Conservation (phyloP, 176 grass and related monocot genomes). For the Urochloa ruziziensis region DNA sequence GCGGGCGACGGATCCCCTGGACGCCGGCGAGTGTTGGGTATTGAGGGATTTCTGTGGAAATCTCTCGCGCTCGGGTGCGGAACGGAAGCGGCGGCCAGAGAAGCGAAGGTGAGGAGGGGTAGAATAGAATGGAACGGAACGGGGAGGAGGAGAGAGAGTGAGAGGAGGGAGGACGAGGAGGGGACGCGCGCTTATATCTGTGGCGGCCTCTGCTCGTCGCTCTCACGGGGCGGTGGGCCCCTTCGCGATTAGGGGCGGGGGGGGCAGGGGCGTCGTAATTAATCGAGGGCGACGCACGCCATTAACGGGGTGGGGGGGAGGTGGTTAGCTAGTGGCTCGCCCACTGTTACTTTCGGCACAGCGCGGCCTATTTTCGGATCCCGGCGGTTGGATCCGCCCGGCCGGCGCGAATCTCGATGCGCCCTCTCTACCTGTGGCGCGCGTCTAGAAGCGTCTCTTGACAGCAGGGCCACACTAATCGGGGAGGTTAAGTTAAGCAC, state of each 20-base stretch:
- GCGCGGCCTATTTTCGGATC: background rate
- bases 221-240: background rate
- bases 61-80: background rate
- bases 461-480: background rate
- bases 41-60: background rate
- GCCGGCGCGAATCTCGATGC: background rate
- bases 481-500: no score
- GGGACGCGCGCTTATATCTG: background rate
- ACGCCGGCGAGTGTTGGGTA: background rate
- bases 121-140: background rate
- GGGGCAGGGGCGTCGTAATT: background rate
- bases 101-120: background rate
- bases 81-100: background rate
- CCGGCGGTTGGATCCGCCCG: constrained; percentile 8
- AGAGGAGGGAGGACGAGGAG: background rate
- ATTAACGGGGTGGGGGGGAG: background rate
- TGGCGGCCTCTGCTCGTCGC: constrained; percentile 15
- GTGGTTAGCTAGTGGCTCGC: background rate
- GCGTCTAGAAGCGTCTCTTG: background rate
- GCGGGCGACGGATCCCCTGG: background rate
- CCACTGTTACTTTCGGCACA: background rate
- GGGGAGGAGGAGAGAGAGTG: background rate
- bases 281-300: background rate
- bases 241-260: background rate
- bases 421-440: fast-evolving